These are phyloP conservation scores for Earliella scabrosa DNA, from an alignment of 1,284 basidiomycete genomes.

Conservation along the genomic window DNA sequence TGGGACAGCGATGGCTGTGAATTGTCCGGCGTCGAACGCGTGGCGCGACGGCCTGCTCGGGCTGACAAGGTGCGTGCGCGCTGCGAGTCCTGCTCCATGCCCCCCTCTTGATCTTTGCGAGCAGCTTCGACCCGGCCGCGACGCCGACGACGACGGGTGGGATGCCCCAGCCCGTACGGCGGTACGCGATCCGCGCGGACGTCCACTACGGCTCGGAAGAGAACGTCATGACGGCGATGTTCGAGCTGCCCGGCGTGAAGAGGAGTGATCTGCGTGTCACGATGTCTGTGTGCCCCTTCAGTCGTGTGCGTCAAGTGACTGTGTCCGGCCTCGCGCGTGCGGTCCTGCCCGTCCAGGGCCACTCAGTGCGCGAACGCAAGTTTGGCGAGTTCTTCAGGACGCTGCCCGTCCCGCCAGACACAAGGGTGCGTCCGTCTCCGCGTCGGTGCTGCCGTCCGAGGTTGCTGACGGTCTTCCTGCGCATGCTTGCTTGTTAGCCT, in stretches of 20 bases:
- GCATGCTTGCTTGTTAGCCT: constrained; percentile 17
- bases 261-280: constrained; percentile 54
- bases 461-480: no score
- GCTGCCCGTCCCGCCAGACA: constrained; percentile 59
- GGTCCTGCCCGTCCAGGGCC: constrained; percentile 38
- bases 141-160: constrained; percentile 1
- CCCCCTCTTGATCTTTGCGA: constrained; percentile 15
- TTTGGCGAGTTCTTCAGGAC: constrained; percentile 56
- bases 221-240: constrained; percentile 53
- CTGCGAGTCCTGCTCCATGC: neutral
- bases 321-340: constrained; percentile 49
- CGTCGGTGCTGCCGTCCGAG: no score
- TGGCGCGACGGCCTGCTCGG: constrained; percentile 25
- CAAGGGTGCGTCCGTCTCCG: constrained; percentile 56
- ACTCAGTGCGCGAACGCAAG: constrained; percentile 50
- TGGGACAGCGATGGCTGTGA: constrained; percentile 26
- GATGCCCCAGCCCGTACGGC: constrained; percentile 14
- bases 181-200: constrained; percentile 52
- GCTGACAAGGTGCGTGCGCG: constrained; percentile 21
- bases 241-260: constrained; percentile 68
- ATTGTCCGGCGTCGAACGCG: constrained; percentile 26
- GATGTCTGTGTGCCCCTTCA: constrained; percentile 58
- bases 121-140: constrained; percentile 9
- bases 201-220: constrained; percentile 49
- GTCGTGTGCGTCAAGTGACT: constrained; percentile 57